These are phyloP conservation scores for Geoglossum cookeanum DNA, from an alignment of 2,329 filamentous ascomycete species.

Conservation along the genomic window DNA sequence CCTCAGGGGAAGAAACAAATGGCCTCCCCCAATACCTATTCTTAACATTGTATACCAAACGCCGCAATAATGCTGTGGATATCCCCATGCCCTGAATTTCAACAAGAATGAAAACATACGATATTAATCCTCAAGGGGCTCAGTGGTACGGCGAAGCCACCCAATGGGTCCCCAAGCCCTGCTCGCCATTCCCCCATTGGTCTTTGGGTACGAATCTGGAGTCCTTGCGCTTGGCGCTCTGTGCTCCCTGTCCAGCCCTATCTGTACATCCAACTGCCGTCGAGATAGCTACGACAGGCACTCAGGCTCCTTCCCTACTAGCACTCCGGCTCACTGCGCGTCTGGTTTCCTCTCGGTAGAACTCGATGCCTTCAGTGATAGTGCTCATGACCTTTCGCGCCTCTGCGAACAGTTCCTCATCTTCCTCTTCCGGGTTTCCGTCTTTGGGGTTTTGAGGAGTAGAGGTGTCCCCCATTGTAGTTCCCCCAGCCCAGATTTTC, in stretches of 20 bases:
- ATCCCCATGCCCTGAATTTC: not conserved
- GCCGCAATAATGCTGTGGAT: not conserved
- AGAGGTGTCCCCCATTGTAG: not conserved
- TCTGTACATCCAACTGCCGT: not conserved
- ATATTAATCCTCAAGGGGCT: not conserved
- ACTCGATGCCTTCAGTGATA: constrained; percentile 2
- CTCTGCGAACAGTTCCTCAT: constrained; percentile 1
- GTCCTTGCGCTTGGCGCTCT: not conserved
- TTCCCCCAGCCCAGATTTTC: not conserved
- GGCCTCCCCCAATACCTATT: not conserved
- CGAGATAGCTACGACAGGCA: not conserved
- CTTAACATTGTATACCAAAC: not conserved
- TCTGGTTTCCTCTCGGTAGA: constrained; percentile 3
- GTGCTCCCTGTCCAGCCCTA: not conserved
- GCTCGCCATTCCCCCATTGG: not conserved
- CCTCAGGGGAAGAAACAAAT: not conserved
- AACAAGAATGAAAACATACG: not conserved
- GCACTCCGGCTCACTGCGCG: not conserved
- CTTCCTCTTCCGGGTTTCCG: not conserved
- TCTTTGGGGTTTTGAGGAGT: not conserved
- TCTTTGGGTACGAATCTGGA: not conserved
- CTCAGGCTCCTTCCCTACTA: not conserved
- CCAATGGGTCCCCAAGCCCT: not conserved
- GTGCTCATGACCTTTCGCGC: constrained; percentile 1
- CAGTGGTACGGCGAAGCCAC: not conserved